These are phyloP conservation scores for Lantana camara DNA, from an alignment of 257 asterid species.

Conservation along the genomic window DNA sequence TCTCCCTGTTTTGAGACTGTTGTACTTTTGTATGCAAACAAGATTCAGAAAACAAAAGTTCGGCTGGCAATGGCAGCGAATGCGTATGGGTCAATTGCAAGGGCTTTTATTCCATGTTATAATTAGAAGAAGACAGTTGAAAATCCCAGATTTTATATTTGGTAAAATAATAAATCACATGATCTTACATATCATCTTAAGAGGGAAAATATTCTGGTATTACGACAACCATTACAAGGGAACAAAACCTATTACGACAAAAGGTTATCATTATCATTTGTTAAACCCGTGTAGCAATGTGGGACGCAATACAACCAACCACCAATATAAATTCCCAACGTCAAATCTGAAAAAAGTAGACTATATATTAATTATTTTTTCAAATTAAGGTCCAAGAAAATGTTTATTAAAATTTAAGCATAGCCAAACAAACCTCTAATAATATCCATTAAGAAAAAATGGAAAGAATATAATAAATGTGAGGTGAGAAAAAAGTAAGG, in stretches of 20 bases:
- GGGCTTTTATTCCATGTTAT: constrained; percentile 33
- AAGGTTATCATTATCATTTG: not conserved
- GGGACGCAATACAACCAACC: too few species aligned
- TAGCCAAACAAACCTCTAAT: too few species aligned
- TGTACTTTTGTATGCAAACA: constrained; percentile 25
- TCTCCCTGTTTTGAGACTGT: constrained; percentile 25
- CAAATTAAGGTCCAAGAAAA: too few species aligned
- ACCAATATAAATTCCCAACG: too few species aligned
- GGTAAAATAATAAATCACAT: too few species aligned
- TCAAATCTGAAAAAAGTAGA: too few species aligned
- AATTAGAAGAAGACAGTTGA: constrained; percentile 2
- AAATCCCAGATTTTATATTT: not conserved
- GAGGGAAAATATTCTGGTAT: not conserved
- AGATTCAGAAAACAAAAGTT: constrained; percentile 34
- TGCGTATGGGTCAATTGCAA: constrained; percentile 29
- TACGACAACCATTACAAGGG: not conserved
- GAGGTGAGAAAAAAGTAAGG: too few species aligned
- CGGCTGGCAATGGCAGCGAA: too few species aligned
- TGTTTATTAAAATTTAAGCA: too few species aligned
- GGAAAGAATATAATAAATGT: too few species aligned
- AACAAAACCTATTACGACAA: constrained; percentile 21
- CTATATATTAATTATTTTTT: too few species aligned
- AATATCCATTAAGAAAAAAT: too few species aligned
- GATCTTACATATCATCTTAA: not conserved
- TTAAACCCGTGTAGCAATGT: constrained; percentile 5